These are phyloP conservation scores for Didymella arachidicola DNA, from an alignment of 2,329 filamentous ascomycete species.

Conservation along the genomic window DNA sequence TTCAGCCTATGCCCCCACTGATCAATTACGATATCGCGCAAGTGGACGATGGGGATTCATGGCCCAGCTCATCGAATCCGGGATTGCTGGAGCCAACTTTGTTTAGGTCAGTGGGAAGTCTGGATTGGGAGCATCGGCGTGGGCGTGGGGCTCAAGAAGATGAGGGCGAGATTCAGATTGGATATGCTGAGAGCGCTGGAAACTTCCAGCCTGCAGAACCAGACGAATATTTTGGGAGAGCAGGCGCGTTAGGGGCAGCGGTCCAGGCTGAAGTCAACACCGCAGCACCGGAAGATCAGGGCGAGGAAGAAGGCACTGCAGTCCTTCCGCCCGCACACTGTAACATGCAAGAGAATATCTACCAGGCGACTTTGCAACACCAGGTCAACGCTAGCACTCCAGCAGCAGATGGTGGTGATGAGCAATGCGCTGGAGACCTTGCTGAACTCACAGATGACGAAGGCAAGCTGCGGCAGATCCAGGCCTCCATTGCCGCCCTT, in stretches of 20 bases:
- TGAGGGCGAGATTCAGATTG: too few relatives aligned
- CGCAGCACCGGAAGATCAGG: too few relatives aligned
- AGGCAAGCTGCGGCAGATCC: neutral
- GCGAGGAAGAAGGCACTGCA: neutral
- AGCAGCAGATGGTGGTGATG: neutral
- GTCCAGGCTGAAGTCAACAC: too few relatives aligned
- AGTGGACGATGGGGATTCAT: neutral
- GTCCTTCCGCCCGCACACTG: too few relatives aligned
- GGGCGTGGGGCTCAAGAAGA: too few relatives aligned
- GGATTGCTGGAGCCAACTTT: neutral
- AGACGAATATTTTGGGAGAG: too few relatives aligned
- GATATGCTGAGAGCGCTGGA: too few relatives aligned
- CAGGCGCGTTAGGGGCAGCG: too few relatives aligned
- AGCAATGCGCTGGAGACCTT: too few relatives aligned
- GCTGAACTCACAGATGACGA: neutral
- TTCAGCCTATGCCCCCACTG: neutral
- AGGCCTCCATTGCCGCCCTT: neutral
- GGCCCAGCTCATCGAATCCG: neutral
- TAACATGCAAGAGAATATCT: too few relatives aligned
- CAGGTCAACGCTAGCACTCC: neutral
- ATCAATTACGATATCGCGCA: neutral
- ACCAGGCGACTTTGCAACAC: neutral
- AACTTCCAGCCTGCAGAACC: too few relatives aligned
- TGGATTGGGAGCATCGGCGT: neutral
- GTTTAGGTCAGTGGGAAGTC: neutral